These are phyloP conservation scores for Peterozyma toletana DNA, from an alignment of 805 yeast genomes.

Conservation along the genomic window DNA sequence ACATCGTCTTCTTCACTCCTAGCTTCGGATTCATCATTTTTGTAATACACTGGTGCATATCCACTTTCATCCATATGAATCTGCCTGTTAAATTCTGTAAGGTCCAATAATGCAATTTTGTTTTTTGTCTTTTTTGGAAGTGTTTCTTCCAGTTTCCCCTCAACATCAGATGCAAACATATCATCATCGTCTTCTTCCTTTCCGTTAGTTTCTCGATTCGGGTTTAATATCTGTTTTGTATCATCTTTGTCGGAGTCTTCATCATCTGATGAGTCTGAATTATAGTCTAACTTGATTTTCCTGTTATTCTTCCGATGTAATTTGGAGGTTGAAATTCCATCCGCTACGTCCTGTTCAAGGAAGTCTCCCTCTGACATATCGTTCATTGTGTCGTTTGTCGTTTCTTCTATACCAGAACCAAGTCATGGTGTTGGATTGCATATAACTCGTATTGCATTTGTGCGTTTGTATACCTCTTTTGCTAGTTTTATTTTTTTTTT, in stretches of 20 bases:
- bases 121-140: neutral
- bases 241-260: slow-evolving; percentile 9
- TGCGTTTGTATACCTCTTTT: too few relatives aligned
- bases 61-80: slow-evolving; percentile 8
- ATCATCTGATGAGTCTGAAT: slow-evolving; percentile 16
- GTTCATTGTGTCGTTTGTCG: too few relatives aligned
- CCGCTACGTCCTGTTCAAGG: slow-evolving; percentile 14
- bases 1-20: slow-evolving; percentile 13
- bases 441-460: too few relatives aligned
- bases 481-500: too few relatives aligned
- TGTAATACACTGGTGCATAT: slow-evolving; percentile 15
- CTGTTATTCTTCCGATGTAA: slow-evolving; percentile 1
- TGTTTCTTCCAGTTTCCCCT: slow-evolving; percentile 9
- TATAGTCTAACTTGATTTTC: slow-evolving; percentile 10
- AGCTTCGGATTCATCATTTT: slow-evolving; percentile 21
- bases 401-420: too few relatives aligned
- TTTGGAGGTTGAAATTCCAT: slow-evolving; percentile 5
- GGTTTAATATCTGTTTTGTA: too few relatives aligned
- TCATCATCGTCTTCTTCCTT: slow-evolving; percentile 17
- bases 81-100: slow-evolving; percentile 27
- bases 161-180: slow-evolving; percentile 30
- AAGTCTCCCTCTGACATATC: slow-evolving; percentile 9
- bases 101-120: slow-evolving; percentile 23
- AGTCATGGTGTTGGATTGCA: too few relatives aligned
- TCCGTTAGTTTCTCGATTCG: slow-evolving; percentile 1